Percentiles rank a stretch among this genome's conserved stretches.
Evolutionary conservation across 768 basidiomycete genomes (phyloP).

Genomic region (Exidia glandulosa): DNA sequence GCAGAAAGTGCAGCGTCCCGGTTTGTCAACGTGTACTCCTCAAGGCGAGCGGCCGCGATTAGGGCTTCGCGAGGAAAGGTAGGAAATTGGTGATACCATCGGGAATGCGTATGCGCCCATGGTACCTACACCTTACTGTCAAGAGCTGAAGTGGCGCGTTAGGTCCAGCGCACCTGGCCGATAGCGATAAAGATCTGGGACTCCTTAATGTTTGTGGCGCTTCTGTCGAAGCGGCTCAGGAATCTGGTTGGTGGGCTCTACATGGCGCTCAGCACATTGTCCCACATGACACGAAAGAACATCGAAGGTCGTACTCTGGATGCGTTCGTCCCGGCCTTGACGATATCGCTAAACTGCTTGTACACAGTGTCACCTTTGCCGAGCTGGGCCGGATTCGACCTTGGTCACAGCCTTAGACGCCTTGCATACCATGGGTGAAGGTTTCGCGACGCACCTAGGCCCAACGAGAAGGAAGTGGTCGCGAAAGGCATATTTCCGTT

Average conservation of each 20-base stretch:
- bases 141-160: not conserved
- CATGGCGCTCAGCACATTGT: not conserved
- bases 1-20: constrained; percentile 40
- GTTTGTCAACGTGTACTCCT: constrained; percentile 45
- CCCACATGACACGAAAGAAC: not conserved
- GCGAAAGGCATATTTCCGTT: constrained; percentile 33
- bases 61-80: constrained; percentile 41
- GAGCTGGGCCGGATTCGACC: constrained; percentile 34
- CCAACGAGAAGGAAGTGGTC: constrained; percentile 45
- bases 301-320: constrained; percentile 20
- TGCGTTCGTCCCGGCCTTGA: constrained; percentile 32
- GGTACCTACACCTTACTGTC: constrained; percentile 29
- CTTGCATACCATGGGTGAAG: not conserved
- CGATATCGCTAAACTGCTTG: constrained; percentile 38
- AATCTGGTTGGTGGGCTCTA: constrained; percentile 30
- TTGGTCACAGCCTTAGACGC: not conserved
- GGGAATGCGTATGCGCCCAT: constrained; percentile 40
- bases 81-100: constrained; percentile 51
- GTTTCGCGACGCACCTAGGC: constrained; percentile 16
- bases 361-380: constrained; percentile 20
- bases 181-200: constrained; percentile 32
- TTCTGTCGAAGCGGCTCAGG: constrained; percentile 46
- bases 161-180: constrained; percentile 28
- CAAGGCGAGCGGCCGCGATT: constrained; percentile 32
- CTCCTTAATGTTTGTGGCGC: constrained; percentile 50